Percentiles rank a stretch among this genome's conserved stretches.
Conservation (phyloP, 2,329 filamentous ascomycete species). For the Alternaria metachromatica region DNA sequence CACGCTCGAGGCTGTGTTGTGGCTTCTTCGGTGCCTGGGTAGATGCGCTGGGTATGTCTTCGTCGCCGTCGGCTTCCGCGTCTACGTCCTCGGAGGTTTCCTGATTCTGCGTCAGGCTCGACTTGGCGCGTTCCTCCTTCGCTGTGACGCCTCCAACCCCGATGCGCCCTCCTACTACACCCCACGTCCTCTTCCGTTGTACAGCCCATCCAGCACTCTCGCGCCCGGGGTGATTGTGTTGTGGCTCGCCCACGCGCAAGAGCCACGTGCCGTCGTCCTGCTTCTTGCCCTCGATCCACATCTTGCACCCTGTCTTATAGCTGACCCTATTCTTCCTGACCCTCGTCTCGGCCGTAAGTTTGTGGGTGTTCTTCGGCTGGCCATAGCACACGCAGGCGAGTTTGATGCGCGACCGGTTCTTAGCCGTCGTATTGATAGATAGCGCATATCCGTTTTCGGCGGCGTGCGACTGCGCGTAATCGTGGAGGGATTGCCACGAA, state of each 20-base stretch:
- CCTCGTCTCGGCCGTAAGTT: conserved; percentile 44
- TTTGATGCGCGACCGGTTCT: conserved; percentile 45
- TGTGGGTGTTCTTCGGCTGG: conserved; percentile 45
- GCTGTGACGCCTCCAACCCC: conserved; percentile 43
- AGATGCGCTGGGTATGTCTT: not conserved
- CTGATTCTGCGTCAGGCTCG: conserved; percentile 1
- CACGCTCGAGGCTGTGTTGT: conserved; percentile 35
- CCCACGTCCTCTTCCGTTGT: conserved; percentile 45
- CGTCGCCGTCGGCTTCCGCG: conserved; percentile 7
- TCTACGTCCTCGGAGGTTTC: conserved; percentile 4
- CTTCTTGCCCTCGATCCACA: conserved; percentile 47
- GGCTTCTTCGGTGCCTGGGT: conserved; percentile 6
- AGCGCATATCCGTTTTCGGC: conserved; percentile 44
- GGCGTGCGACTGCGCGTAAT: conserved; percentile 43
- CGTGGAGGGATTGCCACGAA: conserved; percentile 40
- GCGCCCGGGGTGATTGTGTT: conserved; percentile 42
- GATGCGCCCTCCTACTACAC: conserved; percentile 36
- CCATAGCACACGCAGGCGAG: conserved; percentile 48
- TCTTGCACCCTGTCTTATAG: conserved; percentile 45
- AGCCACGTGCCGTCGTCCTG: conserved; percentile 39
- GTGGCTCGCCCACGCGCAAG: conserved; percentile 36
- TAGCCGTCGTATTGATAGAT: conserved; percentile 46
- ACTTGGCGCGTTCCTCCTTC: conserved; percentile 33
- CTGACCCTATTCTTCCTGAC: conserved; percentile 43
- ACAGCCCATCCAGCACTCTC: conserved; percentile 40